Evolutionary conservation across 1,284 basidiomycete species (phyloP), one percentile per base, ranked within the genome.

Genomic region (Cystobasidium pallidum): DNA sequence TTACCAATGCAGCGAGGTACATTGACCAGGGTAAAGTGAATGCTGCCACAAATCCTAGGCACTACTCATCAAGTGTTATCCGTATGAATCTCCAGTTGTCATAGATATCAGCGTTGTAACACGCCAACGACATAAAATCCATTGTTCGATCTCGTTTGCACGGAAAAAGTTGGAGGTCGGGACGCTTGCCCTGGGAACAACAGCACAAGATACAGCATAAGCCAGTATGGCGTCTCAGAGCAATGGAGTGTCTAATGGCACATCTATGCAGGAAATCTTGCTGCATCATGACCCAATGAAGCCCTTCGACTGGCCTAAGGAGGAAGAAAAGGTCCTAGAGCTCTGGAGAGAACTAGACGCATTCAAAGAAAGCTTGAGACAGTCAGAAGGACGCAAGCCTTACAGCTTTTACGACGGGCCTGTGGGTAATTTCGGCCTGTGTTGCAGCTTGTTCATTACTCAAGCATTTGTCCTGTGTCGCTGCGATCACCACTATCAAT

Each of bases 301-400:
- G 30, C 84, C 86, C 36, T 94, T 97, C 83, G 88, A 89, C 83
- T 97, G 97, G 81, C 86, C 94, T 17, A 88, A 88, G 80, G 91
- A 96, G 81, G 95, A 98, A 82, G 89, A 92, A 80, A 93, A 93
- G 79, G 92, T 98, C 74, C 85, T 98, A 76, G 84, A 86, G 73
- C 97, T 89, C 82, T 98, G 94, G 96, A 86, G 87, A 75, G 93
- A 94, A 80, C 99, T 99, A 80, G 92, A 99, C 84, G 96, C 96
- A 67, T 99, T 99, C 84, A 87, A 90, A 81, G 97, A 94, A 4
- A 92, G 91, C 78, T 83, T 97, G 77, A 92, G 93, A 83, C 88
- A 96, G 71, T 92, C 91, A 2, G 89, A 96, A 80, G 93, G 91
- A 10, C 86, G 88, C 58, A 92, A 93, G 54, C 87, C 92, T 76